Conservation (phyloP, 2,329 filamentous ascomycete species). For the Cladosporium austrohemisphaericum region DNA sequence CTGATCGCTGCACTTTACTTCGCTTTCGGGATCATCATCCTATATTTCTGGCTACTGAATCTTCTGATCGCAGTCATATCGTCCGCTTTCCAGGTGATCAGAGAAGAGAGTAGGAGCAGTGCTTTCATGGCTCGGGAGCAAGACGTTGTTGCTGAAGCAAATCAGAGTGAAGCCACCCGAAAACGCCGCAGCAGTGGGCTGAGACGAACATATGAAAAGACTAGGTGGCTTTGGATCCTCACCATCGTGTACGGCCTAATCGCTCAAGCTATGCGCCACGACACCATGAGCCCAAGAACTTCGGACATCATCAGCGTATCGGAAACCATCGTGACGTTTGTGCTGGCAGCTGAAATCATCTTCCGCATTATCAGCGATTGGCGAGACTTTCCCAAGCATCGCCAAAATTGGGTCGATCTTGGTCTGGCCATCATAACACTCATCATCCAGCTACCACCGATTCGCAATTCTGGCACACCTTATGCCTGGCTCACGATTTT, state of each 20-base stretch:
- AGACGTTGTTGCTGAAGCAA: slow-evolving; percentile 36
- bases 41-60: slow-evolving; percentile 96
- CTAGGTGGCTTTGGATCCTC: slow-evolving; percentile 70
- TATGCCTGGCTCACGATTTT: slow-evolving; percentile 92
- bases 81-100: slow-evolving; percentile 95
- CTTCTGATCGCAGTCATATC: slow-evolving; percentile 95
- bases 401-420: slow-evolving; percentile 76
- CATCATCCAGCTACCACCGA: slow-evolving; percentile 78
- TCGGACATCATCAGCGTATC: slow-evolving; percentile 64
- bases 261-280: slow-evolving; percentile 71
- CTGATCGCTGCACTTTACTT: slow-evolving; percentile 77
- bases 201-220: slow-evolving; percentile 71
- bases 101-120: slow-evolving; percentile 90
- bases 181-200: slow-evolving; percentile 49
- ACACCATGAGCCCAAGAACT: slow-evolving; percentile 64
- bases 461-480: slow-evolving; percentile 64
- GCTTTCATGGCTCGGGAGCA: slow-evolving; percentile 79
- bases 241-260: slow-evolving; percentile 79
- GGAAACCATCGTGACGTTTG: slow-evolving; percentile 71
- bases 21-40: slow-evolving; percentile 71
- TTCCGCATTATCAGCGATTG: slow-evolving; percentile 75
- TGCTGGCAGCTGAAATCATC: slow-evolving; percentile 77
- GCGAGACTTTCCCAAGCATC: slow-evolving; percentile 71
- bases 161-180: slow-evolving; percentile 35
- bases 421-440: slow-evolving; percentile 74